Evolutionary conservation across 164 flowering plant species (phyloP).

Genomic region (Nymphaea thermarum): DNA sequence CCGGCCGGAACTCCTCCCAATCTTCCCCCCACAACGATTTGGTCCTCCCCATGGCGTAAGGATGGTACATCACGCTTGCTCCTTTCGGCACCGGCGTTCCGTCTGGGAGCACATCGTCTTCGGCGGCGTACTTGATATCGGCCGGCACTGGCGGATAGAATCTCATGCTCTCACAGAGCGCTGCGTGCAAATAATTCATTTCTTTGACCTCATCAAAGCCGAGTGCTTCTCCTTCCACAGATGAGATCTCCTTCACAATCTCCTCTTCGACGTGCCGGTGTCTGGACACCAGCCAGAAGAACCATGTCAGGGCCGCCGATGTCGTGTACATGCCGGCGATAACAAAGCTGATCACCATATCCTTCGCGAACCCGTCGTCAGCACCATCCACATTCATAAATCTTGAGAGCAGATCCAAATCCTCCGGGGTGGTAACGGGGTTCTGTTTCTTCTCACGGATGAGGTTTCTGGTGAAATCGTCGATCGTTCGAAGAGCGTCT

Average conservation of each 20-base stretch:
- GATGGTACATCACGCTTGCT: conserved; percentile 61
- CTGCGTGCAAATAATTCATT: conserved; percentile 48
- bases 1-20: conserved; percentile 22
- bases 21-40: conserved; percentile 72
- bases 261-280: background rate
- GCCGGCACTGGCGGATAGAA: conserved; percentile 59
- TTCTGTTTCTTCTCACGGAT: background rate
- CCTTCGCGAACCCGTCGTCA: background rate
- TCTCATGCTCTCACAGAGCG: conserved; percentile 51
- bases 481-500: background rate
- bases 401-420: conserved; percentile 37
- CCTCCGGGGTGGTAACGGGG: background rate
- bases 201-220: conserved; percentile 26
- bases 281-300: background rate
- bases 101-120: conserved; percentile 58
- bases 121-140: conserved; percentile 39
- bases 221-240: background rate
- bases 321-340: background rate
- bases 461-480: background rate
- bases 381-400: conserved; percentile 27
- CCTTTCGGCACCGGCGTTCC: conserved; percentile 41
- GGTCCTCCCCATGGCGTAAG: conserved; percentile 60
- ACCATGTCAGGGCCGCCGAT: background rate
- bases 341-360: background rate
- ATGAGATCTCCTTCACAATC: background rate